Percentiles rank a stretch among this genome's conserved stretches.
phyloP scores from a whole-genome alignment of 495 filamentous ascomycete genomes.

The Xylaria longipes region DNA sequence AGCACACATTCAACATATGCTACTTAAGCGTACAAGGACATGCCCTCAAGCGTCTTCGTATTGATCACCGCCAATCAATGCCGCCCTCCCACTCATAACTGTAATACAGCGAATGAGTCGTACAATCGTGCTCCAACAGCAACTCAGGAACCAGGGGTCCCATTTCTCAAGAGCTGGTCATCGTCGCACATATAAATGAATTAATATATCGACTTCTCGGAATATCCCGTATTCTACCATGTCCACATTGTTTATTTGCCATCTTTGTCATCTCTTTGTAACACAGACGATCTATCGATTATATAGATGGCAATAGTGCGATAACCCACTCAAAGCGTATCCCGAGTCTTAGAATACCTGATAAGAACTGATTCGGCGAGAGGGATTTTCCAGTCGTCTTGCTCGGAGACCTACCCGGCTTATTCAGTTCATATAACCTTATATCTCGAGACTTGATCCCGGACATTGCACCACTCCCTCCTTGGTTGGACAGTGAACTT shows the following conservation, averaged over 20 bases:
- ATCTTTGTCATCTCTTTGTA: conserved; percentile 13
- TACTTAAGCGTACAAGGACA: neutral
- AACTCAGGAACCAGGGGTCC: neutral
- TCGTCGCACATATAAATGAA: conserved; percentile 18
- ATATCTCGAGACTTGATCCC: neutral
- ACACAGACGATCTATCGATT: neutral
- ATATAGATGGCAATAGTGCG: neutral
- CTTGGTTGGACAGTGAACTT: neutral
- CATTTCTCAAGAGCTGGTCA: neutral
- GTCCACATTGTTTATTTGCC: neutral
- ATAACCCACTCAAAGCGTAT: neutral
- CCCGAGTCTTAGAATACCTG: neutral
- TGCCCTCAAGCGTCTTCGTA: conserved; percentile 2
- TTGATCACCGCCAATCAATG: neutral
- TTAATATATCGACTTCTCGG: conserved; percentile 11
- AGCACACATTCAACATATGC: neutral
- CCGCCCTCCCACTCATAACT: neutral
- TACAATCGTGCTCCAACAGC: neutral
- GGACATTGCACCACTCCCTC: neutral
- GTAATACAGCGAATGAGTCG: neutral
- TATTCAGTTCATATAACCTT: neutral
- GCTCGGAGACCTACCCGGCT: neutral
- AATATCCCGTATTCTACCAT: conserved; percentile 5
- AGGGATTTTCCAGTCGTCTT: neutral
- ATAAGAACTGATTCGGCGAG: neutral